Conservation (phyloP, 2,329 filamentous ascomycete species). For the Colletotrichum sidae region DNA sequence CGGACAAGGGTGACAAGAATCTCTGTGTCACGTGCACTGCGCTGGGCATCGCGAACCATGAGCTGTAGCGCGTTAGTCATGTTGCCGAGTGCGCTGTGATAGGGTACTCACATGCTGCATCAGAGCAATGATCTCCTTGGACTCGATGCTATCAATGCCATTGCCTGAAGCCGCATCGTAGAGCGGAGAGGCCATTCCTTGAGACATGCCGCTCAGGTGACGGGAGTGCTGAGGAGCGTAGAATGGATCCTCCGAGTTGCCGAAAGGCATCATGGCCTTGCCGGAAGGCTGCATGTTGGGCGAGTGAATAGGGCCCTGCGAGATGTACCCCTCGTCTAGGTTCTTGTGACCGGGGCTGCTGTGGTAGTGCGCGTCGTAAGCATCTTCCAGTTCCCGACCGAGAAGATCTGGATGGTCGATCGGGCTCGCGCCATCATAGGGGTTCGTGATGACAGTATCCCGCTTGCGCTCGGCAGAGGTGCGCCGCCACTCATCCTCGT, state of each 20-base stretch:
- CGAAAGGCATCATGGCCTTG: slow-evolving; percentile 58
- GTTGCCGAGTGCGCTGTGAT: neutral
- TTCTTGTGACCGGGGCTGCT: slow-evolving; percentile 72
- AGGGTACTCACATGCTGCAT: slow-evolving; percentile 86
- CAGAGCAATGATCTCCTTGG: slow-evolving; percentile 93
- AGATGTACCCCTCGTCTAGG: slow-evolving; percentile 91
- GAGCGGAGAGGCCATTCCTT: slow-evolving; percentile 88
- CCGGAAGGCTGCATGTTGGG: slow-evolving; percentile 66
- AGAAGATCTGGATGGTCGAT: slow-evolving; percentile 68
- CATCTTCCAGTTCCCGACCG: slow-evolving; percentile 50
- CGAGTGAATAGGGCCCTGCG: slow-evolving; percentile 71
- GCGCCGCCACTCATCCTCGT: slow-evolving; percentile 74
- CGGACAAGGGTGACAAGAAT: slow-evolving; percentile 94
- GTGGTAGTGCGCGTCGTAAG: slow-evolving; percentile 60
- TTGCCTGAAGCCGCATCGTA: slow-evolving; percentile 91
- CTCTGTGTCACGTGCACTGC: slow-evolving; percentile 95
- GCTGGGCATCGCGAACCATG: slow-evolving; percentile 95
- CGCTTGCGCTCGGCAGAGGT: slow-evolving; percentile 73
- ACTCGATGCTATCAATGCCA: slow-evolving; percentile 92
- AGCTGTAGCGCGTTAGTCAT: slow-evolving; percentile 63
- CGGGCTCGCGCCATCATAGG: slow-evolving; percentile 74
- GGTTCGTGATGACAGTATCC: slow-evolving; percentile 75
- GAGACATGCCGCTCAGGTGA: slow-evolving; percentile 88
- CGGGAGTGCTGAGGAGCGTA: slow-evolving; percentile 69
- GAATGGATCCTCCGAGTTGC: slow-evolving; percentile 74